Conservation (phyloP, 164 flowering plant species). For the Chimonanthus praecox region DNA sequence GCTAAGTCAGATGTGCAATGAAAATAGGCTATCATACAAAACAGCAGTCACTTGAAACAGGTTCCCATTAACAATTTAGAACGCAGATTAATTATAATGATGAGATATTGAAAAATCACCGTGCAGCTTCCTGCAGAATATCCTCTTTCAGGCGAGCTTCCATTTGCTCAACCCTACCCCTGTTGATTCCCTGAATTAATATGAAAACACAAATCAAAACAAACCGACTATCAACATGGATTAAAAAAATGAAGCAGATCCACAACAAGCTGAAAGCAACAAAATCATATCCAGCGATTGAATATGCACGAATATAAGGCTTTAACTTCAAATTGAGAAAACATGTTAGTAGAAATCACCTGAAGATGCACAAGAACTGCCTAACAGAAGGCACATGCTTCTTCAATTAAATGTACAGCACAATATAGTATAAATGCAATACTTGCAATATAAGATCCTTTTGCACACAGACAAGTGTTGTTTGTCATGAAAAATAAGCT, state of each 20-base stretch:
- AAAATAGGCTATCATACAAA: conserved; percentile 20
- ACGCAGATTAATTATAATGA: not conserved
- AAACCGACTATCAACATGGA: not conserved
- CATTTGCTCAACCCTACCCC: conserved; percentile 93
- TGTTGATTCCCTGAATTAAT: conserved; percentile 70
- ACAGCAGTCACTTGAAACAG: not conserved
- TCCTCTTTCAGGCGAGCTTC: conserved; percentile 89
- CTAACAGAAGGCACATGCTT: too few relatives aligned
- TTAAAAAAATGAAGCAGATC: not conserved
- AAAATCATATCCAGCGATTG: not conserved
- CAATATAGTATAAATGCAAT: too few relatives aligned
- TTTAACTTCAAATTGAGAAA: not conserved
- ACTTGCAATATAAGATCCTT: too few relatives aligned
- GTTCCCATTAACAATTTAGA: not conserved
- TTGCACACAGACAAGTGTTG: too few relatives aligned
- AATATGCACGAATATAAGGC: not conserved
- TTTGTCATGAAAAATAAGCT: too few relatives aligned
- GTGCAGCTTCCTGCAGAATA: conserved; percentile 74
- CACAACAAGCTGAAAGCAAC: not conserved
- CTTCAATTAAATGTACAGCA: too few relatives aligned
- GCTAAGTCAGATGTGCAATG: conserved; percentile 27
- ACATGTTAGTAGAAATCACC: not conserved
- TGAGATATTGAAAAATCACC: conserved; percentile 32
- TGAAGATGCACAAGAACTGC: not conserved
- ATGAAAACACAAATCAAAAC: conserved; percentile 8